Percentiles rank a stretch among this genome's conserved stretches.
These are phyloP conservation scores for Botrytis squamosa DNA, from an alignment of 2,329 filamentous ascomycete species.

Conservation along the genomic window DNA sequence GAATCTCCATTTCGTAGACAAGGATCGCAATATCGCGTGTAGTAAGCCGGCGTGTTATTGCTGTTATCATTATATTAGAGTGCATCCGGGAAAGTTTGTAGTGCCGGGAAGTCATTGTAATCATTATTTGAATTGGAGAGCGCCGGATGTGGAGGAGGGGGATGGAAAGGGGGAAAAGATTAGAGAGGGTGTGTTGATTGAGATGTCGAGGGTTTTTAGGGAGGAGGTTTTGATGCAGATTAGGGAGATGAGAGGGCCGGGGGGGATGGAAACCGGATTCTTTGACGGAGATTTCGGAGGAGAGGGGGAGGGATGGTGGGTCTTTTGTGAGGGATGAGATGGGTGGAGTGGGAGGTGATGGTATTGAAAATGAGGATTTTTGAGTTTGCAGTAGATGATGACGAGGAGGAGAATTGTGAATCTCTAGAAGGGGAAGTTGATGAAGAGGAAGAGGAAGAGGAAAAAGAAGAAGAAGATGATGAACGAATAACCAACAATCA, in stretches of 20 bases:
- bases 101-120: background rate
- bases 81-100: conserved; percentile 41
- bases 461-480: too few species aligned
- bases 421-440: background rate
- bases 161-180: background rate
- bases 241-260: conserved; percentile 14
- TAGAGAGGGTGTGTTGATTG: conserved; percentile 15
- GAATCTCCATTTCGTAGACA: conserved; percentile 34
- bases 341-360: background rate
- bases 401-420: background rate
- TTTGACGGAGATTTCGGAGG: conserved; percentile 21
- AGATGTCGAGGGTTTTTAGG: background rate
- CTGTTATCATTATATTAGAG: conserved; percentile 47
- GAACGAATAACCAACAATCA: too few species aligned
- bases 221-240: conserved; percentile 17
- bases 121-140: conserved; percentile 42
- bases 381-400: background rate
- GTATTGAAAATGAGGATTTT: too few species aligned
- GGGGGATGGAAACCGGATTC: conserved; percentile 19
- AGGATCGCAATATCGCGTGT: conserved; percentile 49
- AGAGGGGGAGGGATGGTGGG: background rate
- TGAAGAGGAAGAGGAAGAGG: background rate
- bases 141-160: conserved; percentile 22
- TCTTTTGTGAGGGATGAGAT: background rate
- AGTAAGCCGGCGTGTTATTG: conserved; percentile 54